Conservation (phyloP, 129 eudicot genomes). For the Helichrysum umbraculigerum region DNA sequence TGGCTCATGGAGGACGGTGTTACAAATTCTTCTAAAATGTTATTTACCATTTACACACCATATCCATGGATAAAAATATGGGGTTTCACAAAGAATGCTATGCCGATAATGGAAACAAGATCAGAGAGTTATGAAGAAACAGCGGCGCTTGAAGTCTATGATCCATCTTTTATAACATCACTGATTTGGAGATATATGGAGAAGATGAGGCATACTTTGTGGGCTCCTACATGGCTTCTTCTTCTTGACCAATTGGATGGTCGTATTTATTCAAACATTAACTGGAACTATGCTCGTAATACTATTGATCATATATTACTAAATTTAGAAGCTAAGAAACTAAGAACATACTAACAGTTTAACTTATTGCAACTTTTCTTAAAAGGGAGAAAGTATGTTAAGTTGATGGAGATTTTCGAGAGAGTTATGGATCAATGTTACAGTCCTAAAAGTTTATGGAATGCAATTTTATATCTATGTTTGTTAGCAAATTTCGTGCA, state of each 20-base stretch:
- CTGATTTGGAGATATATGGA: not conserved
- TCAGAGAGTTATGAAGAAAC: not conserved
- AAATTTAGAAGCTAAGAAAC: too few species aligned
- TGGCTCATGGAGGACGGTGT: slow-evolving; percentile 5
- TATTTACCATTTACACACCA: not conserved
- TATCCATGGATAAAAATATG: not conserved
- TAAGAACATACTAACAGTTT: too few species aligned
- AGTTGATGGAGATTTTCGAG: too few species aligned
- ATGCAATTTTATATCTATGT: too few species aligned
- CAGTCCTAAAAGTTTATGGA: too few species aligned
- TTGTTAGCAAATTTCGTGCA: too few species aligned
- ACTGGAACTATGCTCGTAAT: not conserved
- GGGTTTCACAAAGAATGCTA: not conserved
- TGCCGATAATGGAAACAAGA: not conserved
- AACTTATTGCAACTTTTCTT: too few species aligned
- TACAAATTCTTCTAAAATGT: not conserved
- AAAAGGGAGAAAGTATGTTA: too few species aligned
- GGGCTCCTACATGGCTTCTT: slow-evolving; percentile 14
- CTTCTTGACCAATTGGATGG: not conserved
- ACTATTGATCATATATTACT: too few species aligned
- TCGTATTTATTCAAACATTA: not conserved
- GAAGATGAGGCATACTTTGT: not conserved
- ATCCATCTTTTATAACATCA: not conserved
- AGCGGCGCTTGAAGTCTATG: not conserved
- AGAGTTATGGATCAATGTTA: too few species aligned